Evolutionary conservation across 495 filamentous ascomycete genomes (phyloP), one percentile per base, ranked within the genome.

Genomic region (Chaetomium cochliodes): DNA sequence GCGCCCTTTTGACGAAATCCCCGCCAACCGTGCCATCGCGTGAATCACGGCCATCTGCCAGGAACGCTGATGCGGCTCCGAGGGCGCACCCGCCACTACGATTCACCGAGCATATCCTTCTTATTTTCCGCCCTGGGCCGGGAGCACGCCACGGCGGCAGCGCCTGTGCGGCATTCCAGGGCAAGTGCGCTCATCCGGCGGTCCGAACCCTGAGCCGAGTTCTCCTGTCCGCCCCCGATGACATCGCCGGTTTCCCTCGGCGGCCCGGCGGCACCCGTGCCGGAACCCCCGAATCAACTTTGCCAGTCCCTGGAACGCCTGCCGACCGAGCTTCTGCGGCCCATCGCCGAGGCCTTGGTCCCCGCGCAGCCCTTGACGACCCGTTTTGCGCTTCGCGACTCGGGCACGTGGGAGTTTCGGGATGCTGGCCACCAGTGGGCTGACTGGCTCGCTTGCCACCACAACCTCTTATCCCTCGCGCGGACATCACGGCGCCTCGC

Each of bases 381-480:
- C 12, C 67, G 73, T 9, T 76, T 76, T 26, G 67, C 67, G 11
- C 72, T 76, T 30, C 70, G 72, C 13, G 58, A 65, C 18, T 54
- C 64, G 11, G 73, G 73, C 60, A 74, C 73, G 25, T 76, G 73
- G 73, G 72, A 70, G 26, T 69, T 69, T n/a, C 70, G 63, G 5
- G 69, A 74, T 72, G 72, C 70, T 16, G 28, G 15, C 41, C 66
- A 69, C 58, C 73, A 76, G 65, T 73, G 70, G 67, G 64, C 67
- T 7, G 66, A 68, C 55, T 76, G 70, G 70, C 66, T 67, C 20
- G 53, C 41, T 22, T 58, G 61, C 65, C 72, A 72, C 64, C 25
- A 54, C 39, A 51, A 66, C 37, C 62, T 76, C 55, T 52, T 74
- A 25, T 30, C 67, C 2, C 68, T 76, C 41, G 72, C 70, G 58